These are phyloP conservation scores for Hsuehochloa calcarea DNA, from an alignment of 176 grass and related monocot genomes.

Conservation along the genomic window DNA sequence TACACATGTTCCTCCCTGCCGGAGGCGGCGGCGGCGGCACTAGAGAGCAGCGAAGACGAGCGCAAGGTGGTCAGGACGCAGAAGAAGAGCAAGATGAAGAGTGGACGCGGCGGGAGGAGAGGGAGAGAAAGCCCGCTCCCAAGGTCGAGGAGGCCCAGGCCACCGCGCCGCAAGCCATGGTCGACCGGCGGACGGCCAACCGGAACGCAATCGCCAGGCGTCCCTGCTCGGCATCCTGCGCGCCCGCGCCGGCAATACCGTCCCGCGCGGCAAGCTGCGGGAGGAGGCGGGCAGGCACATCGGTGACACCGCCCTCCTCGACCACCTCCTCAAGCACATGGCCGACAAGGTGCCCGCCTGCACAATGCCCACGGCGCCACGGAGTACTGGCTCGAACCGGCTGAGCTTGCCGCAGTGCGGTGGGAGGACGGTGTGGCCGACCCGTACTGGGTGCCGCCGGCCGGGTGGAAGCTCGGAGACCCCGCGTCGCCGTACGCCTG, in stretches of 20 bases:
- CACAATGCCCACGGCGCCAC: slow-evolving; percentile 59
- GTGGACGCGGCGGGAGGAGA: background rate
- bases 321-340: slow-evolving; percentile 74
- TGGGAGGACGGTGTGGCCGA: slow-evolving; percentile 49
- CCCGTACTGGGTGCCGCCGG: slow-evolving; percentile 61
- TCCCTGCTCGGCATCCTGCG: slow-evolving; percentile 44
- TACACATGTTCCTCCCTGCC: too few species aligned
- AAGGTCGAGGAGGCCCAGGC: background rate
- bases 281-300: slow-evolving; percentile 47
- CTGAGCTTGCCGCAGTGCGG: slow-evolving; percentile 38
- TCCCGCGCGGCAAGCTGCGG: slow-evolving; percentile 46
- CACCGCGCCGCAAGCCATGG: slow-evolving; percentile 26
- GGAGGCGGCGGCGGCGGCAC: background rate
- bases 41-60: background rate
- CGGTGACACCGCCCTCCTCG: slow-evolving; percentile 77
- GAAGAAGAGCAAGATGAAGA: background rate
- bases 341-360: slow-evolving; percentile 39
- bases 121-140: background rate
- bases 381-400: slow-evolving; percentile 86
- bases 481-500: slow-evolving; percentile 28
- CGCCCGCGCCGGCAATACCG: slow-evolving; percentile 5
- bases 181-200: slow-evolving; percentile 46
- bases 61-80: background rate
- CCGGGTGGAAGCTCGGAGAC: slow-evolving; percentile 65
- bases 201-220: slow-evolving; percentile 48